These are phyloP conservation scores for Xylona heveae DNA, from an alignment of 495 filamentous ascomycete genomes.

Conservation along the genomic window DNA sequence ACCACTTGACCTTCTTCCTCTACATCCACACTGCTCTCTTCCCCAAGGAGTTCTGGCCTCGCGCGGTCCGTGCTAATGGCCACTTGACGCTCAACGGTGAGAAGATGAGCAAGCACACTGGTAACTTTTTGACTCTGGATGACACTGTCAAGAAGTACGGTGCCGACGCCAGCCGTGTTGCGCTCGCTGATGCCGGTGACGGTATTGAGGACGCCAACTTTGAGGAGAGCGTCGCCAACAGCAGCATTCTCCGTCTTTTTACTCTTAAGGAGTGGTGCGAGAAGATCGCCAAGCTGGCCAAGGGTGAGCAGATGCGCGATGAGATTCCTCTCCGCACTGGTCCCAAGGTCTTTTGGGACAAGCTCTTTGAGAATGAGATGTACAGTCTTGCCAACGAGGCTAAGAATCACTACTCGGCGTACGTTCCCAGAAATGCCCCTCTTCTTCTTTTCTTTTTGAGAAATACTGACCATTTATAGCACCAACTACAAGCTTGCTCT, in stretches of 20 bases:
- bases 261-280: conserved; percentile 86
- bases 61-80: conserved; percentile 66
- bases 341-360: conserved; percentile 63
- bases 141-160: conserved; percentile 82
- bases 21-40: conserved; percentile 90
- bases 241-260: conserved; percentile 66
- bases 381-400: conserved; percentile 62
- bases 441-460: not conserved
- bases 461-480: conserved; percentile 10
- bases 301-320: no score
- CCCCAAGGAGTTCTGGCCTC: conserved; percentile 68
- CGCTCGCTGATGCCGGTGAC: conserved; percentile 86
- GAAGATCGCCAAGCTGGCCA: conserved; percentile 49
- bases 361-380: conserved; percentile 85
- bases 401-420: conserved; percentile 50
- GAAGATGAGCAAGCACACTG: conserved; percentile 91
- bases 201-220: conserved; percentile 94
- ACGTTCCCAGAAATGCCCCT: conserved; percentile 17
- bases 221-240: conserved; percentile 83
- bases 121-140: conserved; percentile 85
- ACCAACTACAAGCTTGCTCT: conserved; percentile 82
- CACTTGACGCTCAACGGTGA: conserved; percentile 87
- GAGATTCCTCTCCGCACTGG: conserved; percentile 47
- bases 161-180: conserved; percentile 78
- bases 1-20: conserved; percentile 90